Evolutionary conservation across 2,329 filamentous ascomycete species (phyloP), one percentile per base, ranked within the genome.

Genomic region (Exophiala xenobiotica): DNA sequence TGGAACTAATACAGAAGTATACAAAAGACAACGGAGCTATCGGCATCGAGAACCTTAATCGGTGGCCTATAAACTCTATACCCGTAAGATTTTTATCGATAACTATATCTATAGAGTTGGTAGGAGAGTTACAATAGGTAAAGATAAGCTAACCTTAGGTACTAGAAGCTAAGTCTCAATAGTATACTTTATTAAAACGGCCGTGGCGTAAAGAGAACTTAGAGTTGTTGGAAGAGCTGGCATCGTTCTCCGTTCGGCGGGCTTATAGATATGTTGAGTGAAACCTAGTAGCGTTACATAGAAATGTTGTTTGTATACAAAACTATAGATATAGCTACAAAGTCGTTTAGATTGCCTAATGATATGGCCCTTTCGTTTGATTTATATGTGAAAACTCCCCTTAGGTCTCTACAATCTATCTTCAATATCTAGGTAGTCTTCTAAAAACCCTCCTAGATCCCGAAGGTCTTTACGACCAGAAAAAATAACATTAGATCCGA

Each of bases 1-100:
- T 60, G 58, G 53, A 62, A 51, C 57, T 67, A 33, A 67, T 68
- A 60, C 57, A 67, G 50, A 66, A 67, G 54, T 66, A 67, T 47
- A 27, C 56, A 39, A 67, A 67, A 56, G 60, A 64, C 39, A 60
- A 67, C 57, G 57, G 62, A 47, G 62, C 60, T 52, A 56, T 68
- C 56, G 61, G 65, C 14, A 60, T 68, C 18, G 61, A 67, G 35
- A 60, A 66, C 60, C 48, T 62, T 31, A 11, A 61, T 54, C 57
- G 59, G 49, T 67, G 56, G 64, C 55, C 57, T 49, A n/a, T n/a
- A n/a, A 29, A 33, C 33, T 45, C 42, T 45, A 9, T 9, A 16
- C n/a, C 42, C 6, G 42, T 45, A 9, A 33, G 26, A 4, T 45
- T 33, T 33, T 33, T 45, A 16, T 7, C 35, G 35, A 38, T 38